phyloP scores from a whole-genome alignment of 345 rosid species.

The Bruguiera sexangula region DNA sequence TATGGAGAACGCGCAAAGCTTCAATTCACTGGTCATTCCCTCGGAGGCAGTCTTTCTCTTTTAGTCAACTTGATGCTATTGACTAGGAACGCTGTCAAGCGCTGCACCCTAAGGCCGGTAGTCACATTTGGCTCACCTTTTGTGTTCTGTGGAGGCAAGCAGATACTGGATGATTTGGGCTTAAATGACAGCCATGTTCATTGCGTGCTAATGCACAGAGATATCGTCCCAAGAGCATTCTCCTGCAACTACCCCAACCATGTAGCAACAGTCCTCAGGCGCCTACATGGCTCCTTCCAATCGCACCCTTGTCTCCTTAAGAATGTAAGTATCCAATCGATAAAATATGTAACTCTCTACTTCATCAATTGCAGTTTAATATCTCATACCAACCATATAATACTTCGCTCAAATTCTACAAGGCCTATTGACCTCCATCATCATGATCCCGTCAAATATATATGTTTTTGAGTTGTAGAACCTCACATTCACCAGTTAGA shows the following conservation, averaged over 20 bases:
- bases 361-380: neutral
- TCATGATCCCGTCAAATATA: neutral
- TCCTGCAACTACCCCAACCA: constrained; percentile 89
- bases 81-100: constrained; percentile 49
- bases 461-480: neutral
- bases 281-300: constrained; percentile 43
- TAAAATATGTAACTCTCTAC: neutral
- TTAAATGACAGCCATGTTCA: constrained; percentile 69
- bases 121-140: constrained; percentile 90
- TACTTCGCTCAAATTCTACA: too few species aligned
- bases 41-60: constrained; percentile 86
- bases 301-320: constrained; percentile 78
- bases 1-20: constrained; percentile 69
- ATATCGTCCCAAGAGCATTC: constrained; percentile 94
- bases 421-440: too few species aligned
- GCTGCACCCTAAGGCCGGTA: constrained; percentile 53
- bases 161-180: constrained; percentile 57
- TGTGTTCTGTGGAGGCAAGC: constrained; percentile 83
- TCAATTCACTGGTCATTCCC: constrained; percentile 89
- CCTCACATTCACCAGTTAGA: too few species aligned
- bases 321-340: constrained; percentile 42
- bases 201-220: constrained; percentile 84
- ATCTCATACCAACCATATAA: too few species aligned
- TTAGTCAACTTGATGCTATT: constrained; percentile 71
- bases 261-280: constrained; percentile 67